These are phyloP conservation scores for Trichosporon sp. DNA, from an alignment of 1,284 basidiomycete genomes.

Conservation along the genomic window DNA sequence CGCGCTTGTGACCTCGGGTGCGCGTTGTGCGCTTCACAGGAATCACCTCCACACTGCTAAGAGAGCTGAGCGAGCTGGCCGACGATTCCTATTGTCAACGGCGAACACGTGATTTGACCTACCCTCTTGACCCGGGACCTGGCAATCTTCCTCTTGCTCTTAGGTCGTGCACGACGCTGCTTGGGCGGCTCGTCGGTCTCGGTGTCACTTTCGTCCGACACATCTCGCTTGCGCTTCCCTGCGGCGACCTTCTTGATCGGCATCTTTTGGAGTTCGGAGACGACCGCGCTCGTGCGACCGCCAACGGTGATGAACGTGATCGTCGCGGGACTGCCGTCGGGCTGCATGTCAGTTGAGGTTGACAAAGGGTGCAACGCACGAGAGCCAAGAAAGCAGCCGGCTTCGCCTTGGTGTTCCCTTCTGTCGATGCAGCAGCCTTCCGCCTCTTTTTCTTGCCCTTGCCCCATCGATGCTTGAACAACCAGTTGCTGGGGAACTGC, in stretches of 20 bases:
- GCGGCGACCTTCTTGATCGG: slow-evolving; percentile 34
- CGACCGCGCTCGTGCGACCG: slow-evolving; percentile 71
- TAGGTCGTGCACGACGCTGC: background rate
- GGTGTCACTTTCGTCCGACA: background rate
- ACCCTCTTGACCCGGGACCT: background rate
- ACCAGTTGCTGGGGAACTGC: slow-evolving; percentile 59
- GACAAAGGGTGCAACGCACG: slow-evolving; percentile 48
- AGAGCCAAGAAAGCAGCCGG: slow-evolving; percentile 51
- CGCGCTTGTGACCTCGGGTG: background rate
- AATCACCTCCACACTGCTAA: background rate
- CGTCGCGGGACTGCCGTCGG: slow-evolving; percentile 63
- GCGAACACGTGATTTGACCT: background rate
- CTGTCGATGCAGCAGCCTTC: slow-evolving; percentile 1
- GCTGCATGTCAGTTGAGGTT: slow-evolving; percentile 48
- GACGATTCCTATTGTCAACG: background rate
- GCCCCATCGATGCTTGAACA: slow-evolving; percentile 54
- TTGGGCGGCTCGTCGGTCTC: background rate
- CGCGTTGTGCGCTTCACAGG: background rate
- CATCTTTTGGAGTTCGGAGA: slow-evolving; percentile 60
- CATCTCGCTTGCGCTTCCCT: slow-evolving; percentile 17
- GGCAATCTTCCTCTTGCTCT: background rate
- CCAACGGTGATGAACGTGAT: slow-evolving; percentile 74
- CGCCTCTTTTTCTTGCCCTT: slow-evolving; percentile 61
- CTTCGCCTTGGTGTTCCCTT: slow-evolving; percentile 11
- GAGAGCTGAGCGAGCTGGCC: background rate